Evolutionary conservation across 164 flowering plant species (phyloP).

Genomic region (Buxus sempervirens): DNA sequence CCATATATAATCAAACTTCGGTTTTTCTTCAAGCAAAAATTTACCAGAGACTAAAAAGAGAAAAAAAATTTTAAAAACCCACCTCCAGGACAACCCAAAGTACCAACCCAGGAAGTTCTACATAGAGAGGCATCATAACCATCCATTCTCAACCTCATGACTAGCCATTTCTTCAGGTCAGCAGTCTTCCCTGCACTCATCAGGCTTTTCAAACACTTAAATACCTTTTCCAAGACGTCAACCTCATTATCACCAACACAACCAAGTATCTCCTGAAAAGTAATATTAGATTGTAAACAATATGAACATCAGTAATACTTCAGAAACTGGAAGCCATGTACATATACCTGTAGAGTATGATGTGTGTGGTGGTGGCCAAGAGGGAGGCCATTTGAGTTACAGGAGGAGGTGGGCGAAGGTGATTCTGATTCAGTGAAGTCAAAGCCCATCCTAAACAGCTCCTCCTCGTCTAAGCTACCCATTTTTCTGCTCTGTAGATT

Average conservation of each 20-base stretch:
- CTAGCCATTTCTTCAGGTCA: constrained; percentile 37
- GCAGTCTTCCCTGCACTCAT: constrained; percentile 18
- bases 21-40: too few species aligned
- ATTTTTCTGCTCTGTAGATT: constrained; percentile 4
- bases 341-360: constrained; percentile 32
- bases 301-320: not conserved
- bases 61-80: constrained; percentile 1
- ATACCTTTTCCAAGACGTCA: constrained; percentile 30
- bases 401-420: constrained; percentile 17
- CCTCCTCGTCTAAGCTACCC: constrained; percentile 54
- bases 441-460: constrained; percentile 48
- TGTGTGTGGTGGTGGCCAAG: constrained; percentile 13
- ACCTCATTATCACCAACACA: constrained; percentile 25
- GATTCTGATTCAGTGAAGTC: constrained; percentile 56
- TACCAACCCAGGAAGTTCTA: constrained; percentile 41
- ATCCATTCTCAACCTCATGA: constrained; percentile 31
- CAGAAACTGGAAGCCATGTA: not conserved
- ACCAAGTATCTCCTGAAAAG: constrained; percentile 40
- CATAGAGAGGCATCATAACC: constrained; percentile 44
- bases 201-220: constrained; percentile 27
- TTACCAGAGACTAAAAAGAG: not conserved
- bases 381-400: constrained; percentile 13
- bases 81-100: constrained; percentile 38
- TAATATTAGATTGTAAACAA: not conserved
- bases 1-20: too few species aligned